phyloP scores from a whole-genome alignment of 2,329 filamentous ascomycete species.

The Xylaria sp. region DNA sequence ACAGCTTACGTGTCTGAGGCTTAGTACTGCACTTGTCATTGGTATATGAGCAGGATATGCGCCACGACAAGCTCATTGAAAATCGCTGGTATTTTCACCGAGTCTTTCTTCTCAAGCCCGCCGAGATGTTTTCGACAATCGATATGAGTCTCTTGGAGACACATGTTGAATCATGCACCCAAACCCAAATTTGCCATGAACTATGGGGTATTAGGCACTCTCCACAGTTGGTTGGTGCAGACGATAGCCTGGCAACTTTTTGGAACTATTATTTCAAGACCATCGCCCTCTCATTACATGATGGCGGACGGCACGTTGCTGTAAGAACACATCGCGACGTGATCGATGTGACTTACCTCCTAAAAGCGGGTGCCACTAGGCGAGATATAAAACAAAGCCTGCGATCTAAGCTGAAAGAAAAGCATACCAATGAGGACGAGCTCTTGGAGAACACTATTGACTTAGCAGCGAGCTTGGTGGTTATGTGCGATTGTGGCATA shows the following conservation, averaged over 20 bases:
- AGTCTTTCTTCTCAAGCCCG: too few species aligned
- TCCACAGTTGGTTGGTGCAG: background rate
- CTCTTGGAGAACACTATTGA: conserved; percentile 22
- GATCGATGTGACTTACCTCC: conserved; percentile 5
- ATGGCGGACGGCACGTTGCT: conserved; percentile 8
- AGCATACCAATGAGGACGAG: conserved; percentile 19
- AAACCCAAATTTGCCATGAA: conserved; percentile 12
- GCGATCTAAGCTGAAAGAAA: conserved; percentile 4
- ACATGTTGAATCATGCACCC: conserved; percentile 5
- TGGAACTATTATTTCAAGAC: conserved; percentile 19
- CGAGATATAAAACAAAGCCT: conserved; percentile 6
- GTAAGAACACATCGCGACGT: conserved; percentile 14
- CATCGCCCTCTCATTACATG: conserved; percentile 7
- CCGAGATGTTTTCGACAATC: conserved; percentile 6
- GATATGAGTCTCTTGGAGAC: conserved; percentile 20
- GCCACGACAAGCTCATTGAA: background rate
- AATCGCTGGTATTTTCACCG: background rate
- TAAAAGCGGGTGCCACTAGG: conserved; percentile 11
- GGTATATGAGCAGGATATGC: conserved; percentile 5
- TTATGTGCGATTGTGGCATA: conserved; percentile 20
- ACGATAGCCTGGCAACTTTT: conserved; percentile 3
- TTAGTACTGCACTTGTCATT: conserved; percentile 1
- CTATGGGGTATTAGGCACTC: conserved; percentile 7
- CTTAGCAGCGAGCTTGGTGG: conserved; percentile 22
- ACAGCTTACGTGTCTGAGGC: conserved; percentile 5